Conservation (phyloP, 352 stramenopile genomes). For the Saprolegnia parasitica region DNA sequence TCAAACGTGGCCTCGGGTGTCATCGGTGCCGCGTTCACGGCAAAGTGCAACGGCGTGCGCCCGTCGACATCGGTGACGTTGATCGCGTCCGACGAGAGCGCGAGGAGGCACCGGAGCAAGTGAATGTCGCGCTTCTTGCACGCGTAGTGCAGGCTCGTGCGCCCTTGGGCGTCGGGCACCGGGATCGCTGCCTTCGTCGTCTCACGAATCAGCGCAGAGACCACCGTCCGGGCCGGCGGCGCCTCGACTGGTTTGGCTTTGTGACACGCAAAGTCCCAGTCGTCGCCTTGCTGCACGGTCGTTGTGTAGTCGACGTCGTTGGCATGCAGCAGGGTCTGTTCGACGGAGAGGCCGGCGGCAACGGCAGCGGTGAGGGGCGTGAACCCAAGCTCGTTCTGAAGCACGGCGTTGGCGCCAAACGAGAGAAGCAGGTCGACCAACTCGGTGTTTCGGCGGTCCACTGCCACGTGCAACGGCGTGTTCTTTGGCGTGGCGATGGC, state of each 20-base stretch:
- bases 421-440: slow-evolving; percentile 43
- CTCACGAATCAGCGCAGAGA: slow-evolving; percentile 50
- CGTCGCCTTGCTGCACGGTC: background rate
- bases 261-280: slow-evolving; percentile 22
- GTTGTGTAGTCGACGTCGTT: slow-evolving; percentile 14
- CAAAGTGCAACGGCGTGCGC: slow-evolving; percentile 65
- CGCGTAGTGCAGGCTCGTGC: slow-evolving; percentile 57
- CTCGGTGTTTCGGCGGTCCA: slow-evolving; percentile 41
- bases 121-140: slow-evolving; percentile 57
- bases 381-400: slow-evolving; percentile 7
- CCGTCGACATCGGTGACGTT: slow-evolving; percentile 49
- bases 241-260: too few relatives aligned
- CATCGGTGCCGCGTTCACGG: slow-evolving; percentile 62
- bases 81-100: slow-evolving; percentile 35
- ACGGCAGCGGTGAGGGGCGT: slow-evolving; percentile 21
- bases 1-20: slow-evolving; percentile 70
- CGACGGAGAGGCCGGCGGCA: slow-evolving; percentile 18
- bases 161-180: slow-evolving; percentile 40
- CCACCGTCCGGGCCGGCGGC: slow-evolving; percentile 31
- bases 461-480: slow-evolving; percentile 54
- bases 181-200: slow-evolving; percentile 42
- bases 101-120: slow-evolving; percentile 47
- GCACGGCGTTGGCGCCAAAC: slow-evolving; percentile 36
- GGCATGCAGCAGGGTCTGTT: slow-evolving; percentile 15
- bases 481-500: slow-evolving; percentile 35